Evolutionary conservation across 2,329 filamentous ascomycete species (phyloP).

Genomic region (Exophiala phaeomuriformis): DNA sequence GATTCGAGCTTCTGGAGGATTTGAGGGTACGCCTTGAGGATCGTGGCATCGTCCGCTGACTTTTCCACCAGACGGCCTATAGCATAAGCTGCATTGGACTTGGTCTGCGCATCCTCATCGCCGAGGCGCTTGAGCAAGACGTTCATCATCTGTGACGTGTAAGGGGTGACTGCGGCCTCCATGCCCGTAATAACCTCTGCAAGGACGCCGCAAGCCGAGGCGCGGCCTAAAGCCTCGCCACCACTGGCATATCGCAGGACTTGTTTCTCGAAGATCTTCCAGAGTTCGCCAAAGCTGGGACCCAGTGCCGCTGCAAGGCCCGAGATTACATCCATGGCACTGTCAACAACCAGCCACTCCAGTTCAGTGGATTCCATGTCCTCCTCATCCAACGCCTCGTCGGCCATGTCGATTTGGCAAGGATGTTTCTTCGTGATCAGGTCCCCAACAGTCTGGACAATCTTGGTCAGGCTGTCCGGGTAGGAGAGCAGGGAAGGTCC

Average conservation of each 20-base stretch:
- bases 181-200: slow-evolving; percentile 86
- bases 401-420: slow-evolving; percentile 83
- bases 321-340: slow-evolving; percentile 81
- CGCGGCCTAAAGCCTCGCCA: slow-evolving; percentile 78
- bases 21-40: slow-evolving; percentile 65
- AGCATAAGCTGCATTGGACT: slow-evolving; percentile 92
- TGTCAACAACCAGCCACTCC: slow-evolving; percentile 95
- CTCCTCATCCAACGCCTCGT: slow-evolving; percentile 66
- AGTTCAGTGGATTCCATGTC: slow-evolving; percentile 83
- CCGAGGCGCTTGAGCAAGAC: slow-evolving; percentile 76
- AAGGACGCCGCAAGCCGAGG: slow-evolving; percentile 81
- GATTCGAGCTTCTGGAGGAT: slow-evolving; percentile 84
- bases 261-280: slow-evolving; percentile 93
- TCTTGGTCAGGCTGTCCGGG: slow-evolving; percentile 61
- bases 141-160: slow-evolving; percentile 68
- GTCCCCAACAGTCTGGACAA: slow-evolving; percentile 65
- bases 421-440: slow-evolving; percentile 86
- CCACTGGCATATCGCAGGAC: slow-evolving; percentile 82
- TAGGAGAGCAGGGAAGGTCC: slow-evolving; percentile 77
- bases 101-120: slow-evolving; percentile 84
- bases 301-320: slow-evolving; percentile 78
- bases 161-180: slow-evolving; percentile 70
- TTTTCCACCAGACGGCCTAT: slow-evolving; percentile 76
- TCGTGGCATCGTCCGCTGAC: slow-evolving; percentile 65
- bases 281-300: slow-evolving; percentile 71